Percentiles rank a stretch among this genome's conserved stretches.
Conservation (phyloP, 495 filamentous ascomycete genomes). For the Neurospora tetrasperma region DNA sequence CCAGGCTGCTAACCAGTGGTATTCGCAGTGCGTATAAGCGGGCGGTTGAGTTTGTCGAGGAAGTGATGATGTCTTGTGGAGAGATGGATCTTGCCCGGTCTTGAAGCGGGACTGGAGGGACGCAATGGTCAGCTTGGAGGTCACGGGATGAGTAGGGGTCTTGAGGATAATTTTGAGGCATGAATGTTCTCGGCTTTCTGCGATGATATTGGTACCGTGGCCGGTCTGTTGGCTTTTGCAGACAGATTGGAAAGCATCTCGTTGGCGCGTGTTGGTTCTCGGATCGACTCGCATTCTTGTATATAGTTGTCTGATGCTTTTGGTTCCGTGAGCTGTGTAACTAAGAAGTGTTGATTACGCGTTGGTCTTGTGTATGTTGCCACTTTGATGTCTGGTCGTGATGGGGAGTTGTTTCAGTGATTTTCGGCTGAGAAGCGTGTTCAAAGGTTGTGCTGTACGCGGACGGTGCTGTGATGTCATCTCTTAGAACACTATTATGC, state of each 20-base stretch:
- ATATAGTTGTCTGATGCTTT: not conserved
- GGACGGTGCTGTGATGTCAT: not conserved
- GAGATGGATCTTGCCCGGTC: not conserved
- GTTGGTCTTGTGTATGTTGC: not conserved
- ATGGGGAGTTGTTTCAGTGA: not conserved
- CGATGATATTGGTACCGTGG: not conserved
- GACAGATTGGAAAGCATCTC: not conserved
- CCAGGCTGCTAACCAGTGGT: constrained; percentile 34
- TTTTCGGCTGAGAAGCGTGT: not conserved
- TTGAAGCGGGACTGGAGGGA: not conserved
- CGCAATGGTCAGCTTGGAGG: not conserved
- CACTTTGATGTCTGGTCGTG: not conserved
- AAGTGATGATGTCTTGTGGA: not conserved
- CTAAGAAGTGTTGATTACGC: not conserved
- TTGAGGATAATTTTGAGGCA: not conserved
- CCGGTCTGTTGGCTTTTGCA: not conserved
- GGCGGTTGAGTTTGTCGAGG: not conserved
- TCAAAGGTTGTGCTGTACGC: not conserved
- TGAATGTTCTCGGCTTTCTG: not conserved
- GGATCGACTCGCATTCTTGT: not conserved
- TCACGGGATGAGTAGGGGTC: not conserved
- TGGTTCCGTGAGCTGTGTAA: not conserved
- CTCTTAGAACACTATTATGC: not conserved
- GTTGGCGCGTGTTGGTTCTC: not conserved
- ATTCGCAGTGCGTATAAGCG: constrained; percentile 36